Percentiles rank a stretch among this genome's conserved stretches.
Evolutionary conservation across 2,329 filamentous ascomycete species (phyloP).

Genomic region (Ascochyta fabae): DNA sequence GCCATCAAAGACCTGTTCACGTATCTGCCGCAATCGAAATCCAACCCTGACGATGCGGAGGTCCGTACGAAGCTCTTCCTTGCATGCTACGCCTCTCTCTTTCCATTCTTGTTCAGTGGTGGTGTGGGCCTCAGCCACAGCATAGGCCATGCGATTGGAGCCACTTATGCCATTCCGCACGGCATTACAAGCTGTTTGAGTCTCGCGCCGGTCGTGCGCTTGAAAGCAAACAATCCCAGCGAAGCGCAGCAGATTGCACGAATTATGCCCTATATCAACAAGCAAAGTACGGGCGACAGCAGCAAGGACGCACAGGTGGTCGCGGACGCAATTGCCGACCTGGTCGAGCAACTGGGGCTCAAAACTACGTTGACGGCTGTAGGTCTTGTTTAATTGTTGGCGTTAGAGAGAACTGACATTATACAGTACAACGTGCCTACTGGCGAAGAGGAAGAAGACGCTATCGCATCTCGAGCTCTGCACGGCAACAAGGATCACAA

Average conservation of each 20-base stretch:
- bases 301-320: slow-evolving; percentile 55
- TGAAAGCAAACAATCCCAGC: slow-evolving; percentile 56
- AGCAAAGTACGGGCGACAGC: slow-evolving; percentile 51
- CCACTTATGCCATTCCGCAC: slow-evolving; percentile 63
- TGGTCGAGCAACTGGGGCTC: slow-evolving; percentile 54
- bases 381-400: slow-evolving; percentile 14
- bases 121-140: slow-evolving; percentile 58
- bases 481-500: slow-evolving; percentile 46
- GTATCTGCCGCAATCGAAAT: slow-evolving; percentile 59
- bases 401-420: slow-evolving; percentile 18
- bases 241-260: slow-evolving; percentile 58
- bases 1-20: slow-evolving; percentile 60
- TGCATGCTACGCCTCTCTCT: slow-evolving; percentile 59
- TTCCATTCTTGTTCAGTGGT: slow-evolving; percentile 57
- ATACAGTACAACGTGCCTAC: slow-evolving; percentile 44
- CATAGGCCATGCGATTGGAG: slow-evolving; percentile 61
- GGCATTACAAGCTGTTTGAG: slow-evolving; percentile 63
- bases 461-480: slow-evolving; percentile 44
- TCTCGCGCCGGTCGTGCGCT: slow-evolving; percentile 59
- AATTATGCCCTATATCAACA: slow-evolving; percentile 54
- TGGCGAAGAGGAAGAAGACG: slow-evolving; percentile 46
- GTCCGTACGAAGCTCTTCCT: slow-evolving; percentile 60
- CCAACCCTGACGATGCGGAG: slow-evolving; percentile 55
- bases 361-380: slow-evolving; percentile 46
- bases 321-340: slow-evolving; percentile 53